These are phyloP conservation scores for Triticum aestivum DNA, from an alignment of 176 grass and related monocot genomes.

Conservation along the genomic window IWGSC_CS_RefSeq_v2.1 NC_057802.1:329189158-329189657, in stretches of 20 bases:
- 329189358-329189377: background rate
- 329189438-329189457: background rate
- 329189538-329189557: conserved; percentile 95
- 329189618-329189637: conserved; percentile 88
- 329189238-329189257: background rate
- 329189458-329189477: background rate
- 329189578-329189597: conserved; percentile 84
- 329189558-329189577: conserved; percentile 97
- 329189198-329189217: background rate
- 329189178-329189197: background rate
- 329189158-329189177: background rate
- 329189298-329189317: conserved; percentile 5
- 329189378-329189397: conserved; percentile 11
- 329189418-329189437: background rate
- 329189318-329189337: background rate
- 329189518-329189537: conserved; percentile 90
- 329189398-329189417: background rate
- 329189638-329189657: conserved; percentile 98
- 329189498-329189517: conserved; percentile 82
- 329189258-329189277: background rate
- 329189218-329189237: background rate
- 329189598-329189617: conserved; percentile 83
- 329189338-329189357: conserved; percentile 11
- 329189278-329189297: conserved; percentile 1
- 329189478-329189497: conserved; percentile 17